Conservation (phyloP, 2,329 filamentous ascomycete genomes). For the Claviceps arundinis region DNA sequence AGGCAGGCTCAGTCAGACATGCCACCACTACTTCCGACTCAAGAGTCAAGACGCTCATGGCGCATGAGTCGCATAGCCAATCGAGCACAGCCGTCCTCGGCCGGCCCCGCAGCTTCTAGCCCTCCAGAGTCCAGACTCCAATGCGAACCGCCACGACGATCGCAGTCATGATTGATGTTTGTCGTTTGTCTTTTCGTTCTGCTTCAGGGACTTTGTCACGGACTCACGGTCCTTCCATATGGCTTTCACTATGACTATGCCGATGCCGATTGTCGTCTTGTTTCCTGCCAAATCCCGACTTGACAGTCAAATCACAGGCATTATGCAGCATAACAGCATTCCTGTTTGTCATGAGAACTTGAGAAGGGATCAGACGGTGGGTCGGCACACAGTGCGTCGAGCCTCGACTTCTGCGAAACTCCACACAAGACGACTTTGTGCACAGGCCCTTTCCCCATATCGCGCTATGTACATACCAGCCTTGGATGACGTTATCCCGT, state of each 20-base stretch:
- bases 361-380: not conserved
- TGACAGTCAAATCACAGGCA: not conserved
- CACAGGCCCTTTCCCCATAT: not conserved
- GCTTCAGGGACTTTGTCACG: not conserved
- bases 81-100: not conserved
- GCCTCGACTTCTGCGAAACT: not conserved
- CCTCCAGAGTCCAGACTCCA: no score
- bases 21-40: not conserved
- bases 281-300: not conserved
- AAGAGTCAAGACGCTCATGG: not conserved
- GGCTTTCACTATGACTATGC: no score
- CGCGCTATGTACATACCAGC: not conserved
- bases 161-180: not conserved
- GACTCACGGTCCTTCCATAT: not conserved
- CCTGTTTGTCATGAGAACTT: not conserved
- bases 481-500: slow-evolving; percentile 4
- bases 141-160: not conserved
- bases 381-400: not conserved
- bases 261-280: not conserved
- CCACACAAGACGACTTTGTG: not conserved
- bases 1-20: not conserved
- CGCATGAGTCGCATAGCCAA: not conserved
- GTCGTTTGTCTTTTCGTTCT: not conserved
- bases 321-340: not conserved
- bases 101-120: not conserved